Base-by-base conservation (phyloP, 345 rosid species). In the Pistacia integerrima region DNA sequence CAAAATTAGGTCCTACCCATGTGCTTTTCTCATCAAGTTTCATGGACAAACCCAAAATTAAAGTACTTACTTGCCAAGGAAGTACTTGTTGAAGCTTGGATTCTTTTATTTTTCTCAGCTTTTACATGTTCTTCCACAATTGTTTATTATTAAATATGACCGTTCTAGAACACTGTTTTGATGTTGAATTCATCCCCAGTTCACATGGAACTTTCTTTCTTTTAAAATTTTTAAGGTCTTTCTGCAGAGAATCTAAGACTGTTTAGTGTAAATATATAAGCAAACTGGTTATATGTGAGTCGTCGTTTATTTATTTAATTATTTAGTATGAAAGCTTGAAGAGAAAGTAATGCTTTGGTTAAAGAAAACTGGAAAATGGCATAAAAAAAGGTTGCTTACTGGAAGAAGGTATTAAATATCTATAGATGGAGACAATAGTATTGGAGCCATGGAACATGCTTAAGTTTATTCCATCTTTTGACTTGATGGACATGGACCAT, bases 1-100 rank as follows among this genome's bases (percentile, higher is more conserved):
- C 63, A 35, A 64, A 64, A 60, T 20, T 12, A 1, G 63, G 70
- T 20, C 70, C 63, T 52, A 64, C 77, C 77, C 77, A 74, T 64
- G 70, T 52, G 77, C 68, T 63, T 48, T 28, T 61, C 11, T 18
- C 59, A 7, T 62, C 4, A 16, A 30, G 10, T 73, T 7, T 6
- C 11, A 3, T 17, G 33, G 6, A 58, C 1, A 38, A 11, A 12
- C 33, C 51, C 10, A 0, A 6, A 56, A 33, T 12, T 18, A 36
- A 58, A 38, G 54, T 18, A 28, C 65, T 46, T 61, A 36, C 14
- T 61, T 67, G 55, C 68, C 12, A 18, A 20, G 8, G n/a, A 62
- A 63, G 69, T 57, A 55, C 61, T 74, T 74, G 4, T 63, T 62
- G 67, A 4, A 62, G 58, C 67, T 33, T 25, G 2, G 59, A 46